A percentile compares a stretch with the other conserved stretches of the same genome.
Evolutionary conservation across 768 basidiomycete species (phyloP).

Genomic region (Xerocomus spinulosus): DNA sequence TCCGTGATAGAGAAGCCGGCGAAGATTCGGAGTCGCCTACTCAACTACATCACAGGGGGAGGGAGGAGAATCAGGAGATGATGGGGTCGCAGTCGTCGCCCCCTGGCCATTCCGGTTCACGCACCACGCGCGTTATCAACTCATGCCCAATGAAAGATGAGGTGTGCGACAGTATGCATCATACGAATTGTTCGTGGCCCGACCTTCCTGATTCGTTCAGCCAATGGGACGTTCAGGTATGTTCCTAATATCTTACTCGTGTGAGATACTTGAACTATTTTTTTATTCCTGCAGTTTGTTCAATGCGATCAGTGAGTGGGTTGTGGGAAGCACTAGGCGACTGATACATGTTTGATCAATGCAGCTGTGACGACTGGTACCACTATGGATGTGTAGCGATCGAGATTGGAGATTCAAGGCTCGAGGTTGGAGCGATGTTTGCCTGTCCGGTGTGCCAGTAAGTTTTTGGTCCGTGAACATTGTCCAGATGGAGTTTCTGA

Average conservation of each 20-base stretch:
- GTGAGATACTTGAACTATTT: neutral
- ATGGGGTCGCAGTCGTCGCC: conserved; percentile 1
- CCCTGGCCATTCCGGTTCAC: neutral
- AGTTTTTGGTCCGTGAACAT: conserved; percentile 1
- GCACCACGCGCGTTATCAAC: neutral
- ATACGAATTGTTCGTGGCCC: conserved; percentile 11
- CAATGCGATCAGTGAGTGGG: conserved; percentile 33
- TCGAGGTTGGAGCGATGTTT: conserved; percentile 31
- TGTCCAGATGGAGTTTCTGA: neutral
- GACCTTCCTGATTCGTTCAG: conserved; percentile 5
- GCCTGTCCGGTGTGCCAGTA: conserved; percentile 42
- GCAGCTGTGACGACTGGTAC: conserved; percentile 44
- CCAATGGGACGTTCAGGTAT: conserved; percentile 24
- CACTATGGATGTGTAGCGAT: conserved; percentile 51
- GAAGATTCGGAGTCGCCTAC: neutral
- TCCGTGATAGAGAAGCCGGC: neutral
- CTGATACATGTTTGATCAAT: neutral
- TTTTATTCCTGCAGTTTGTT: conserved; percentile 22
- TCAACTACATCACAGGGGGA: neutral
- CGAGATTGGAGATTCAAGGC: conserved; percentile 32
- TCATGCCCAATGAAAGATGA: conserved; percentile 2
- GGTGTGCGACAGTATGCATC: neutral
- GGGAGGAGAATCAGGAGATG: neutral
- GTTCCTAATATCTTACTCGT: neutral
- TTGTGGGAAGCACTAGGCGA: too few species aligned